Base-by-base conservation (phyloP, 805 yeast species). In the Hanseniaspora occidentalis region DNA sequence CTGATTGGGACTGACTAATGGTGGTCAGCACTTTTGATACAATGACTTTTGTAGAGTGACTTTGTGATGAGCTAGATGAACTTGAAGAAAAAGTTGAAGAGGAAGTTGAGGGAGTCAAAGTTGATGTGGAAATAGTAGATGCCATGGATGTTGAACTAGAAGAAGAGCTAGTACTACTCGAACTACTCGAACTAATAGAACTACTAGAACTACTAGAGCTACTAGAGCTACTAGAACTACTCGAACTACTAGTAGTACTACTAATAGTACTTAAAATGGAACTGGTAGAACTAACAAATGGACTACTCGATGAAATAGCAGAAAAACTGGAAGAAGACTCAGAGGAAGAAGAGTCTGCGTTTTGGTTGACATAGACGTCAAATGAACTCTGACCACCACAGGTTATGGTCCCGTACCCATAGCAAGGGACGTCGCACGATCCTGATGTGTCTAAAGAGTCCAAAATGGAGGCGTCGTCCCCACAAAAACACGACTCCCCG, bases 401-500 rank as follows among this genome's bases (percentile, higher is more conserved):
- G 8, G 45, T 61, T 41, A 79, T 80, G 3, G 48, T 35, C 8
- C 74, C 71, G 58, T 69, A 84, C n/a, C 85, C 94, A 17, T 53
- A 56, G 58, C 95, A 84, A 4, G 49, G 29, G 1, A 50, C 43
- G 38, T 54, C 45, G 58, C 86, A 79, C 19, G 57, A 45, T 34
- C 51, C 43, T 10, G 54, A 52, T 6, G 57, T 41, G 3, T 75
- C 66, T 3, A 65, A 52, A 8, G 71, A 63, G 1, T 57, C 43
- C 25, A 54, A 31, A 9, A 35, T 26, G 5, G 41, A 29, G 9
- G 41, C 39, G 1, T 61, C 45, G 50, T 69, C 61, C 21, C 89
- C 89, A 57, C 94, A 83, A 51, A 70, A 80, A 57, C 94, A 83
- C 16, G 58, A 56, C 20, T 64, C 50, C 7, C 85, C 84, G 38